phyloP scores from a whole-genome alignment of 257 asterid genomes.

The Solanum pinnatisectum region DNA sequence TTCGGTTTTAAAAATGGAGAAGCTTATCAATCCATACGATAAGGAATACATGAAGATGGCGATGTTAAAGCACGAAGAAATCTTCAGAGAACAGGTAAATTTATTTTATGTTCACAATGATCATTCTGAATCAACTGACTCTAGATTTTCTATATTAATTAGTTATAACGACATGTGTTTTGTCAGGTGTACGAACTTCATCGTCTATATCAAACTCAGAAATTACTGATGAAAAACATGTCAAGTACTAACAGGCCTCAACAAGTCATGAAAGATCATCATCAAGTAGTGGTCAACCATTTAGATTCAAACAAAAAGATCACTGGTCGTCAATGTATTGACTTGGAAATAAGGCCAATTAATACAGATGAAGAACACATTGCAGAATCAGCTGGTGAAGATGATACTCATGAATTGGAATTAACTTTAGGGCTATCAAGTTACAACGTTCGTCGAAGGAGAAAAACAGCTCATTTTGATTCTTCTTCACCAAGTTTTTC shows the following conservation, averaged over 20 bases:
- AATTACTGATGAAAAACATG: conserved; percentile 56
- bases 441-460: conserved; percentile 14
- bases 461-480: conserved; percentile 26
- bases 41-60: conserved; percentile 82
- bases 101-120: not conserved
- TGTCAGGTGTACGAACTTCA: conserved; percentile 77
- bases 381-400: conserved; percentile 6
- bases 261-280: conserved; percentile 5
- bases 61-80: conserved; percentile 89
- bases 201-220: conserved; percentile 73
- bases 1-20: conserved; percentile 39
- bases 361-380: conserved; percentile 2
- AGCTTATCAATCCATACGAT: conserved; percentile 51
- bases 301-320: not conserved
- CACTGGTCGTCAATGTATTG: not conserved
- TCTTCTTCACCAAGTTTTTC: conserved; percentile 53
- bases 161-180: not conserved
- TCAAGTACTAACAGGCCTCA: conserved; percentile 2
- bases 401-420: conserved; percentile 50
- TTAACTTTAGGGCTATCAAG: conserved; percentile 70
- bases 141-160: no score
- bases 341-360: conserved; percentile 23
- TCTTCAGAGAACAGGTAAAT: conserved; percentile 77
- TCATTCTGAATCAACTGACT: not conserved
- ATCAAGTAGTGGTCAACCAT: not conserved